A percentile compares a stretch with the other conserved stretches of the same genome.
Evolutionary conservation across 2,329 filamentous ascomycete genomes (phyloP).

Genomic region (Aschersonia sp.): DNA sequence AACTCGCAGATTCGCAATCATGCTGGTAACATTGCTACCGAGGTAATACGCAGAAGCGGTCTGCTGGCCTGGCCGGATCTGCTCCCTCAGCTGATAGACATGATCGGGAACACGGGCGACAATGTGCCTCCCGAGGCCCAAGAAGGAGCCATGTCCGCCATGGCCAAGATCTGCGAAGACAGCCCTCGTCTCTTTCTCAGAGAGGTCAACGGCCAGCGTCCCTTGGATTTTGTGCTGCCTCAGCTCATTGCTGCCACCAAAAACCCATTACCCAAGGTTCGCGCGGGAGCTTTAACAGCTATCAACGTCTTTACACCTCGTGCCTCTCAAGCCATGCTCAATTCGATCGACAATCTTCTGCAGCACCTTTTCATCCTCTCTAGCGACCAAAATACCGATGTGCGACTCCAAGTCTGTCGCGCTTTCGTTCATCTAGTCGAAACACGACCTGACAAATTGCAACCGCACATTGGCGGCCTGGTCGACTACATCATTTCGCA

Average conservation of each 20-base stretch:
- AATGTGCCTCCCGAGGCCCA: slow-evolving; percentile 58
- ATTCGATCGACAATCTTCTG: slow-evolving; percentile 68
- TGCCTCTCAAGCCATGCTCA: slow-evolving; percentile 68
- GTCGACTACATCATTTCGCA: slow-evolving; percentile 89
- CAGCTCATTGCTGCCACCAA: slow-evolving; percentile 80
- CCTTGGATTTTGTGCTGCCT: slow-evolving; percentile 76
- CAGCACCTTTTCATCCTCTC: slow-evolving; percentile 72
- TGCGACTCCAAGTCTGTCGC: slow-evolving; percentile 84
- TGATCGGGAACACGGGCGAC: slow-evolving; percentile 60
- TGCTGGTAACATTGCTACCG: slow-evolving; percentile 86
- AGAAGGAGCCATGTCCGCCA: slow-evolving; percentile 84
- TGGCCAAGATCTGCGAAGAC: slow-evolving; percentile 95
- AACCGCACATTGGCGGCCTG: slow-evolving; percentile 73
- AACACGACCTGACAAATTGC: slow-evolving; percentile 75
- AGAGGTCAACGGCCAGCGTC: slow-evolving; percentile 77
- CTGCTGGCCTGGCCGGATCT: slow-evolving; percentile 85
- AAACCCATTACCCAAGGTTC: slow-evolving; percentile 61
- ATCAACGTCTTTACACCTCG: slow-evolving; percentile 87
- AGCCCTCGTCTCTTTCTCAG: slow-evolving; percentile 75
- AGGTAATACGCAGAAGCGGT: slow-evolving; percentile 72
- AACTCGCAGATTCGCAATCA: slow-evolving; percentile 74
- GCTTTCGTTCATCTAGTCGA: slow-evolving; percentile 88
- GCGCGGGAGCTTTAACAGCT: slow-evolving; percentile 63
- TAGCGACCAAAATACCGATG: slow-evolving; percentile 61
- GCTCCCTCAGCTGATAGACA: slow-evolving; percentile 64